Evolutionary conservation across 768 basidiomycete genomes (phyloP).

Genomic region (Myochromella boudieri): DNA sequence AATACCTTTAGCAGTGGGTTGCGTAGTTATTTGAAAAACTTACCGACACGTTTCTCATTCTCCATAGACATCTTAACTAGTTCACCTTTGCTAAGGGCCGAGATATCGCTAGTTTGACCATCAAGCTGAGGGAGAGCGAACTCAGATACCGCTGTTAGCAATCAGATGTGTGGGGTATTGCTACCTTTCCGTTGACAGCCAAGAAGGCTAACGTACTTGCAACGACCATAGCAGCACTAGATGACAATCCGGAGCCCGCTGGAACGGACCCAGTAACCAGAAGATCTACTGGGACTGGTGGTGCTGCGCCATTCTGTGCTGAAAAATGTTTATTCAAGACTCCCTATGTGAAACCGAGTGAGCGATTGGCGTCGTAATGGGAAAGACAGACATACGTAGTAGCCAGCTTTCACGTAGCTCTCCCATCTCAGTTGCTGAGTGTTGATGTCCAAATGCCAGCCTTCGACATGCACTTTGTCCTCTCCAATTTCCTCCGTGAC

Average conservation of each 20-base stretch:
- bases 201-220: constrained; percentile 82
- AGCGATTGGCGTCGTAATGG: background rate
- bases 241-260: constrained; percentile 83
- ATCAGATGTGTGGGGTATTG: background rate
- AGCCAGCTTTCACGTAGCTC: constrained; percentile 86
- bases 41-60: constrained; percentile 82
- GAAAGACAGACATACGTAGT: constrained; percentile 54
- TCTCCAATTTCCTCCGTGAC: constrained; percentile 25
- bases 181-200: constrained; percentile 71
- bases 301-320: constrained; percentile 10
- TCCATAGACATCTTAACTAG: constrained; percentile 80
- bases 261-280: constrained; percentile 83
- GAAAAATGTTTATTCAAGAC: constrained; percentile 65
- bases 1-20: background rate
- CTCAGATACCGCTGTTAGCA: background rate
- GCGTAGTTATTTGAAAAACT: constrained; percentile 13
- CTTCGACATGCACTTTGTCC: constrained; percentile 40
- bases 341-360: constrained; percentile 43
- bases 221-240: constrained; percentile 89
- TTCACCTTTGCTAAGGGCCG: constrained; percentile 57
- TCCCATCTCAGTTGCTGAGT: constrained; percentile 75
- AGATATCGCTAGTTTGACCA: constrained; percentile 5
- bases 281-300: constrained; percentile 65
- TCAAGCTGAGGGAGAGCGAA: constrained; percentile 15
- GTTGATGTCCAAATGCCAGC: constrained; percentile 78